These are phyloP conservation scores for Waltiozyma sp. DNA, from an alignment of 1,139 yeast species.

Conservation along the genomic window DNA sequence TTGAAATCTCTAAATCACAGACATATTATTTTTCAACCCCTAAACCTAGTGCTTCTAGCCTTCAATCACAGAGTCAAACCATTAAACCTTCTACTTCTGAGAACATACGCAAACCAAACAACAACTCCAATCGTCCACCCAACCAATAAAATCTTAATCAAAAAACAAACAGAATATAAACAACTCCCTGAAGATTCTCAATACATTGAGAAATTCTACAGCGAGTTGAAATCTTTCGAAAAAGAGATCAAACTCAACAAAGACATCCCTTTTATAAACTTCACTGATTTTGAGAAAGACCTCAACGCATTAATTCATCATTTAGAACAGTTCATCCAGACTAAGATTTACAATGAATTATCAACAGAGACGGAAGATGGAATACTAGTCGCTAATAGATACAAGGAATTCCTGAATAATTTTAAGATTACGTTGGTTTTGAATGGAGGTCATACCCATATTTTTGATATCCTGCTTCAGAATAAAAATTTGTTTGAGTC, in stretches of 20 bases:
- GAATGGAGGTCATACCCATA: conserved; percentile 35
- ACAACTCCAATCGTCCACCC: neutral
- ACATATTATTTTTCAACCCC: neutral
- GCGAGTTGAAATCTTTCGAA: conserved; percentile 26
- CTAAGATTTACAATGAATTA: conserved; percentile 17
- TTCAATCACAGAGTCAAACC: neutral
- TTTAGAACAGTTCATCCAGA: conserved; percentile 20
- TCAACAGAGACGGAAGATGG: conserved; percentile 12
- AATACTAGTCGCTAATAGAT: conserved; percentile 16
- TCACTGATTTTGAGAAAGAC: conserved; percentile 22
- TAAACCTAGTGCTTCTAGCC: neutral
- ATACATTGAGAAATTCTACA: conserved; percentile 33
- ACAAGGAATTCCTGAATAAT: conserved; percentile 28
- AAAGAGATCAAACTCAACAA: conserved; percentile 16
- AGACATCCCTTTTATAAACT: conserved; percentile 19
- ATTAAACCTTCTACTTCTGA: too few relatives aligned
- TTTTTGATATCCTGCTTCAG: conserved; percentile 27
- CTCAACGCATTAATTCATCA: conserved; percentile 16
- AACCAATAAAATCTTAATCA: conserved; percentile 13
- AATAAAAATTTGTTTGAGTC: conserved; percentile 28
- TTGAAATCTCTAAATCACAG: too few relatives aligned
- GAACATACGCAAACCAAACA: neutral
- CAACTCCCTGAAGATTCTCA: conserved; percentile 40
- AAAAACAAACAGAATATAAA: conserved; percentile 22
- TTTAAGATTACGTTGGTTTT: conserved; percentile 27